Evolutionary conservation across 2,329 filamentous ascomycete species (phyloP).

Genomic region (Alternaria atra): DNA sequence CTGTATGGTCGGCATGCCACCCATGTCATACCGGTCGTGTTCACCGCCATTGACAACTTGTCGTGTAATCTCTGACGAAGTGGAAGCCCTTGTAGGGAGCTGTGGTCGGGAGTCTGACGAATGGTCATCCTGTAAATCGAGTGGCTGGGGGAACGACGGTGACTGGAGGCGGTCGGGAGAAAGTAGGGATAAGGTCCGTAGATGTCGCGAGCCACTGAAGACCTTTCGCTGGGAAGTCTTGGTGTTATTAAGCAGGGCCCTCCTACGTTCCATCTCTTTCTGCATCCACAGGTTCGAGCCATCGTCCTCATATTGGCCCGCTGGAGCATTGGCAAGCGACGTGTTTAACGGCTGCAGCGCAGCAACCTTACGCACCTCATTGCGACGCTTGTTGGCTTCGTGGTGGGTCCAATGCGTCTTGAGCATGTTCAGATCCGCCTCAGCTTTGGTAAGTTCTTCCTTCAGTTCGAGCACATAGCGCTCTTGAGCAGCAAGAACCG

Average conservation of each 20-base stretch:
- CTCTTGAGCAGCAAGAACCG: constrained; percentile 91
- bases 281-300: constrained; percentile 56
- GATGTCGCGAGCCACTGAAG: constrained; percentile 70
- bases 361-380: constrained; percentile 63
- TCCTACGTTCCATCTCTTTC: constrained; percentile 76
- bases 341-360: constrained; percentile 67
- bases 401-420: constrained; percentile 85
- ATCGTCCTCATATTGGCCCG: constrained; percentile 52
- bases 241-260: constrained; percentile 67
- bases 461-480: constrained; percentile 87
- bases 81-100: constrained; percentile 33
- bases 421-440: constrained; percentile 75
- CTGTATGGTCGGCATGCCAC: constrained; percentile 44
- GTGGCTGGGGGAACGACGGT: constrained; percentile 50
- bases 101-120: constrained; percentile 23
- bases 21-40: constrained; percentile 44
- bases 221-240: constrained; percentile 62
- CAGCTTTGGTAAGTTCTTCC: constrained; percentile 87
- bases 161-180: constrained; percentile 65
- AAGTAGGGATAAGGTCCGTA: constrained; percentile 79
- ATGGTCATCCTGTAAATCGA: constrained; percentile 46
- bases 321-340: constrained; percentile 42
- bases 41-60: constrained; percentile 35
- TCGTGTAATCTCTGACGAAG: constrained; percentile 44
- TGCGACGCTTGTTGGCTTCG: constrained; percentile 79